Evolutionary conservation across 768 basidiomycete species (phyloP), one percentile per base, ranked within the genome.

Genomic region (Tylopilus cervinicoccineus): DNA sequence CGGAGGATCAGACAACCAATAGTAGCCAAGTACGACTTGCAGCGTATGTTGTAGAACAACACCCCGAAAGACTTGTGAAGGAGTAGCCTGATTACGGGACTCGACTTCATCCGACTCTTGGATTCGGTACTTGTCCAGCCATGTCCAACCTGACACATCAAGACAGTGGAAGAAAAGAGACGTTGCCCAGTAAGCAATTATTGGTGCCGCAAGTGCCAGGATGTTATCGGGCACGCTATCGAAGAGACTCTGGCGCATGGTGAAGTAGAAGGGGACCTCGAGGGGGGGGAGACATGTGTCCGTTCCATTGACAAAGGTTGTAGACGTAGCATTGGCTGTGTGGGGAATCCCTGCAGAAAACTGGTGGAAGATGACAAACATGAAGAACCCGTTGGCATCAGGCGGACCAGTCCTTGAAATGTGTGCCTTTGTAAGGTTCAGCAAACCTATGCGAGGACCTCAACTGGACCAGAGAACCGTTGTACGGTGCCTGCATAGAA

Each of bases 21-120:
- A 65, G 13, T 78, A 65, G 1, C 91, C 96, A 8, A 96, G 67
- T 1, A 70, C 50, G 0, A 91, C 94, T 69, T 98, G 96, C 6
- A 96, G 58, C 17, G 76, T 60, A 50, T 99, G 96, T 65, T 99
- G 96, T 36, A 93, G 54, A 8, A 95, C 43, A 43, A 99, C 94
- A 0, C 89, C 89, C 56, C 72, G 67, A 29, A 95, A 59, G 51
- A 99, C 95, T 51, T 92, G 65, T 2, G 61, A 45, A 9, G 81
- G 79, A 0, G 88, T 81, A 5, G 80, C 93, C 9, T 79, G 75
- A 65, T 98, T 98, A 47, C 81, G 75, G 3, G 78, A 66, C 49
- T 75, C 74, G 49, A 93, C 81, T 62, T 98, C 94, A 12, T 72
- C 73, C 1, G 88, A 87, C 41, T 92, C 88, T 66, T 99, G 95